These are phyloP conservation scores for Fusarium acutatum DNA, from an alignment of 2,329 filamentous ascomycete species.

Conservation along the genomic window DNA sequence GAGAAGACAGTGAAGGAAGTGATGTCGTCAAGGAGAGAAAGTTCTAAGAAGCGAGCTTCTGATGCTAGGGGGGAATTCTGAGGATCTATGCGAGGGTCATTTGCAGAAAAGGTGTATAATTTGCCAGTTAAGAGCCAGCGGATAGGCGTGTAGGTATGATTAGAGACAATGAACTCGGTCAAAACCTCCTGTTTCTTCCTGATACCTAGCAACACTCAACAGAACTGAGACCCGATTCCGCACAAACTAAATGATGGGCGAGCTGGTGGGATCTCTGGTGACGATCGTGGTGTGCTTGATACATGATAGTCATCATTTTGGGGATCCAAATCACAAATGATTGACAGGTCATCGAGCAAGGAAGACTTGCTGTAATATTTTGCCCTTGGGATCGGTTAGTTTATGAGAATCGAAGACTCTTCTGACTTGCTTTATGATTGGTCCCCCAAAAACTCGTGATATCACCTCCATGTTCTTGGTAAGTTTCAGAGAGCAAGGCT, in stretches of 20 bases:
- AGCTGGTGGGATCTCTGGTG: neutral
- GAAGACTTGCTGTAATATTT: neutral
- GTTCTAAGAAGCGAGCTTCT: neutral
- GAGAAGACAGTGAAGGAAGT: neutral
- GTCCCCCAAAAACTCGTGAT: neutral
- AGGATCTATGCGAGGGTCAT: neutral
- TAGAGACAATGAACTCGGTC: neutral
- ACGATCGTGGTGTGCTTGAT: neutral
- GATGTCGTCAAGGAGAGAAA: neutral
- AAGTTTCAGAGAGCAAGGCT: neutral
- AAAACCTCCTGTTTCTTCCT: neutral
- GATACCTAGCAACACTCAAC: neutral
- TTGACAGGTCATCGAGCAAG: neutral
- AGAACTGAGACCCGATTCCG: neutral
- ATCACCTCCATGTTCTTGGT: neutral
- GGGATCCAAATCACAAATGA: neutral
- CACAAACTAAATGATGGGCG: neutral
- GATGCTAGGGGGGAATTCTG: neutral
- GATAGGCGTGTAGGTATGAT: neutral
- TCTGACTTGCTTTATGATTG: neutral
- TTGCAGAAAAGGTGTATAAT: neutral
- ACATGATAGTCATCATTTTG: neutral
- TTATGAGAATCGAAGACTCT: neutral
- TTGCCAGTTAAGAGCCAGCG: neutral
- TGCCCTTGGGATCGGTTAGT: neutral